Percentiles rank a stretch among this genome's conserved stretches.
Evolutionary conservation across 2,329 filamentous ascomycete genomes (phyloP).

Genomic region (Colletotrichum camelliae): DNA sequence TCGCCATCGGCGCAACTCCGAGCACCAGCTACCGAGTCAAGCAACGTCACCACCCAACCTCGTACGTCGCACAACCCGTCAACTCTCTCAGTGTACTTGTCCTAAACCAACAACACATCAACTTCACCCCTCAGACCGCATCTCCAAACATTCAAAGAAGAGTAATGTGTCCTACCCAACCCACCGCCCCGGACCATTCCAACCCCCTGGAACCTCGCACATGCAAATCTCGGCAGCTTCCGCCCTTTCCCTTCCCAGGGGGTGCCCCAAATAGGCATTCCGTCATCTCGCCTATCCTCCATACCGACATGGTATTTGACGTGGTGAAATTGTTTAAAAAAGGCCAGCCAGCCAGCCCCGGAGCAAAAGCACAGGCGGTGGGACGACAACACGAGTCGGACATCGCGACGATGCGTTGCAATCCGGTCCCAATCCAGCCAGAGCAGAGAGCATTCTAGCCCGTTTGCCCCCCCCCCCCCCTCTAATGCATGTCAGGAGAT

Average conservation of each 20-base stretch:
- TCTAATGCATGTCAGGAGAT: background rate
- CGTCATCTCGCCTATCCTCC: constrained; percentile 7
- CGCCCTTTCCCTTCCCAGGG: background rate
- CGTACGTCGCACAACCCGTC: no score
- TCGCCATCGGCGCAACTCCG: no score
- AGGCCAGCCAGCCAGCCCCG: background rate
- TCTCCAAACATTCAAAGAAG: background rate
- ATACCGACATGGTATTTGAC: background rate
- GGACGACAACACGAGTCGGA: background rate
- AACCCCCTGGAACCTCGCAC: background rate
- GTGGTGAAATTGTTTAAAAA: background rate
- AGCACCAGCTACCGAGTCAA: no score
- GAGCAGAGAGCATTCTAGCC: background rate
- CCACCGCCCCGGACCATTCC: background rate
- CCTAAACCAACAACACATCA: background rate
- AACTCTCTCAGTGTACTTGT: no score
- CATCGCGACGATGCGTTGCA: background rate
- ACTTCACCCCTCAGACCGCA: background rate
- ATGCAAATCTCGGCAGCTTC: constrained; percentile 5
- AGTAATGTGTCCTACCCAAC: background rate
- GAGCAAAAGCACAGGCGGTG: background rate
- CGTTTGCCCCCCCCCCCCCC: background rate
- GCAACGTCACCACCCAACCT: no score
- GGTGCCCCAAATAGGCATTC: background rate
- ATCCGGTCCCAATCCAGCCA: background rate